Base-by-base conservation (phyloP, 345 rosid genomes). In the Eucalyptus cladocalyx region DNA sequence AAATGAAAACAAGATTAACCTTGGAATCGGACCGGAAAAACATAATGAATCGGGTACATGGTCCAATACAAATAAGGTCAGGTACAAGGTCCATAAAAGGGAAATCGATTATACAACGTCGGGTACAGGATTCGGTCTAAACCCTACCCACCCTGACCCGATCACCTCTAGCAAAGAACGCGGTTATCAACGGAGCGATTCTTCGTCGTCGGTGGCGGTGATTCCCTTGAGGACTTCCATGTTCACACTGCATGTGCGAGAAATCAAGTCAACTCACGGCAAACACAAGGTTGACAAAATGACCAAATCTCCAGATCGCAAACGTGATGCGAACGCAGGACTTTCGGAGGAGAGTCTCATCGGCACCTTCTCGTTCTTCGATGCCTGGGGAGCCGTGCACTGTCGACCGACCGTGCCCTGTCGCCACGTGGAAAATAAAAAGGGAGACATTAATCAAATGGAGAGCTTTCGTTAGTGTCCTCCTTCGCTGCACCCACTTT, bases 41-140 rank as follows among this genome's bases (percentile, higher is more conserved):
- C 0, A 50, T 0, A 0, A 0, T 50, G 1, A 16, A 1, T 50
- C 3, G 19, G 0, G 0, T 50, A 50, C 1, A 6, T 1, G 0
- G 0, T 5, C 7, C 3, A 15, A 49, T 49, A 49, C 0, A 49
- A 49, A 49, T 0, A 49, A 2, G 2, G 0, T 49, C 3, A 4
- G 2, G 7, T 49, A 15, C 0, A 1, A 0, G 0, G 0, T 49
- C 53, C 7, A 50, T 5, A 50, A 50, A 50, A 15, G 0, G 18
- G 0, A 0, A 50, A 50, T 0, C 1, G 3, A 1, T 50, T 50
- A 50, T 50, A 16, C 0, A 50, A 1, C n/a, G 1, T 50, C 0
- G 7, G 3, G 2, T 50, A 50, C 0, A 16, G 0, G 7, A 0
- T 50, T 50, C 3, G 3, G 7, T 16, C 7, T 50, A 50, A 3